Evolutionary conservation across 2,329 filamentous ascomycete genomes (phyloP), one percentile per base, ranked within the genome.

Genomic region (Verticillium nonalfalfae): DNA sequence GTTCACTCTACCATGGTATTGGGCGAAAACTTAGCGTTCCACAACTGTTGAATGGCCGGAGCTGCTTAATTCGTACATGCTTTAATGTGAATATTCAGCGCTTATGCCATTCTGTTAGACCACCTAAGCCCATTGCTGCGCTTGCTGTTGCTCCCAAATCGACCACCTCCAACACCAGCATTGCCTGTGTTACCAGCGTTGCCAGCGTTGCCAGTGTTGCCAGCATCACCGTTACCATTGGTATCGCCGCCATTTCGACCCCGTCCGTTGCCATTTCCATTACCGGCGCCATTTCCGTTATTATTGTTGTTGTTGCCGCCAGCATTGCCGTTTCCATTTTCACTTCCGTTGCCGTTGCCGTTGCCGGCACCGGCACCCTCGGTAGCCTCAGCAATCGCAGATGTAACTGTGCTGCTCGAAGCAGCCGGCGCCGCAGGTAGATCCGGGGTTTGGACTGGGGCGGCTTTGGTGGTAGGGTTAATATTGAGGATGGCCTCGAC

Each of bases 401-500:
- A 60, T 1, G 60, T 61, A 2, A 62, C 62, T 36, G 62, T 52
- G 7, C 62, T 57, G 33, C 63, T 65, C 5, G 57, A 61, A 13
- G 64, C 58, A 2, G 58, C 64, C 56, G 64, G 59, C n/a, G 64
- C 35, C 33, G 14, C 67, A 64, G n/a, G 67, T 64, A 62, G 57
- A 15, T 61, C 62, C 7, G 71, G 71, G 2, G 77, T 78, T 66
- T 75, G 65, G 1, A 67, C 65, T 18, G 77, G 68, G 59, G 73
- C 74, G 0, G 66, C 64, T 2, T 66, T 66, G 55, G 68, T 73
- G 3, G 70, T 71, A 36, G 74, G 60, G 2, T 67, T 62, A 35
- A 69, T 67, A 14, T 68, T 68, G 4, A 76, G 67, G 57, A 77
- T 70, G 64, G 72, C 72, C 66, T 75, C 73, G 59, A 78, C 78